phyloP scores from a whole-genome alignment of 192 early-diverging fungal species.

The Mortierella hygrophila region DNA sequence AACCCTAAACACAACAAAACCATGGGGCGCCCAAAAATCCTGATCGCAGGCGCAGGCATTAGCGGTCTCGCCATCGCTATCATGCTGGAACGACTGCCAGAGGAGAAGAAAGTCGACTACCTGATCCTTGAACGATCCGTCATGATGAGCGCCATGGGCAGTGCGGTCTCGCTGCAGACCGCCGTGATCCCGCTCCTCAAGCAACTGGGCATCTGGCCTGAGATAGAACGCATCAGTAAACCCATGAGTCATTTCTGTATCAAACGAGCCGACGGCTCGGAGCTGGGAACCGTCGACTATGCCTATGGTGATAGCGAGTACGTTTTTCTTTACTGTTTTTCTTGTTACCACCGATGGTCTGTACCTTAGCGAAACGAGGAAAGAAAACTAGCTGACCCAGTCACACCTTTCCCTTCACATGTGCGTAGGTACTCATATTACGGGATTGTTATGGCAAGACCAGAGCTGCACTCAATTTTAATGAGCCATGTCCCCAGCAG shows the following conservation, averaged over 20 bases:
- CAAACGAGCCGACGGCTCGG: constrained; percentile 48
- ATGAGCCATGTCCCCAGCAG: constrained; percentile 29
- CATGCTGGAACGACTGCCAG: constrained; percentile 47
- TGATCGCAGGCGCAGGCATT: constrained; percentile 43
- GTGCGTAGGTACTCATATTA: constrained; percentile 39
- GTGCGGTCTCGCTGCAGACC: constrained; percentile 47
- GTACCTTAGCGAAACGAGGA: neutral
- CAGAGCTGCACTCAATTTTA: constrained; percentile 33
- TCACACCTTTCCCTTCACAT: neutral
- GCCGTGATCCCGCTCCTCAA: constrained; percentile 44
- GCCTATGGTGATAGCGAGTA: constrained; percentile 39
- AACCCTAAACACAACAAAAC: neutral
- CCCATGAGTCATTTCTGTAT: constrained; percentile 56
- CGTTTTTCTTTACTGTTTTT: constrained; percentile 13
- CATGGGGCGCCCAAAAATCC: constrained; percentile 34
- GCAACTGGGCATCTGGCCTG: constrained; percentile 39
- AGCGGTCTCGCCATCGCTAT: constrained; percentile 41
- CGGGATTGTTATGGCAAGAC: constrained; percentile 32
- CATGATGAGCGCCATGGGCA: constrained; percentile 30
- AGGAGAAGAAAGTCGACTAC: constrained; percentile 48
- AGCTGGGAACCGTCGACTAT: constrained; percentile 43
- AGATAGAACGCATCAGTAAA: constrained; percentile 38
- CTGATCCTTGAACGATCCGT: constrained; percentile 42
- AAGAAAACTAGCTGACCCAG: neutral
- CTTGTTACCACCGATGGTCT: neutral